These are phyloP conservation scores for Suillus subalutaceus DNA, from an alignment of 768 basidiomycete species.

Conservation along the genomic window DNA sequence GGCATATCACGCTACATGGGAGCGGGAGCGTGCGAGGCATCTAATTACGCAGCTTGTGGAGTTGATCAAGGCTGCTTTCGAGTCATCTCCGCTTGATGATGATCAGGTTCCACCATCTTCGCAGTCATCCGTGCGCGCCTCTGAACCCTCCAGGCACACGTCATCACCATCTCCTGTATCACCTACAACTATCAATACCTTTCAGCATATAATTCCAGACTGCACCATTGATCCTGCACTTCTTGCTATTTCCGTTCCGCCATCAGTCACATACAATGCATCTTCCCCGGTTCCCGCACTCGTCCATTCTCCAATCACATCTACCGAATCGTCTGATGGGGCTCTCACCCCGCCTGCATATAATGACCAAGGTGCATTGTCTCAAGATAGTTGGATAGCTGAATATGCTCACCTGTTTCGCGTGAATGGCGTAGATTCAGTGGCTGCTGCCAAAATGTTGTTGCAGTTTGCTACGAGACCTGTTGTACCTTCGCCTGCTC, in stretches of 20 bases:
- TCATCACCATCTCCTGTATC: neutral
- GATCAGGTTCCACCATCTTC: neutral
- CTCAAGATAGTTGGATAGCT: neutral
- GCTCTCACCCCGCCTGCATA: slow-evolving; percentile 1
- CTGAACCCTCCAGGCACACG: neutral
- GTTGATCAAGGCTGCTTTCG: slow-evolving; percentile 56
- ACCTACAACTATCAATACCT: neutral
- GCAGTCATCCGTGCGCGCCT: slow-evolving; percentile 5
- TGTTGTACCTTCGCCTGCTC: slow-evolving; percentile 16
- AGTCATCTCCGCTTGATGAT: slow-evolving; percentile 2
- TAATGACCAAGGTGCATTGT: slow-evolving; percentile 3
- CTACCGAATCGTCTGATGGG: slow-evolving; percentile 7
- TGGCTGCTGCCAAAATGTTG: slow-evolving; percentile 20
- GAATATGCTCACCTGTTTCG: neutral
- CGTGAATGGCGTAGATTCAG: slow-evolving; percentile 17
- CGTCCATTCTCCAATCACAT: slow-evolving; percentile 10
- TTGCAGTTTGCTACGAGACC: slow-evolving; percentile 16
- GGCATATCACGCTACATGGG: slow-evolving; percentile 67
- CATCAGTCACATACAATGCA: slow-evolving; percentile 5
- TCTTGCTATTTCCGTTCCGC: slow-evolving; percentile 31
- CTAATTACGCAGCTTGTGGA: slow-evolving; percentile 62
- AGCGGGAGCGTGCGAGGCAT: slow-evolving; percentile 61
- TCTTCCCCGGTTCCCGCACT: neutral
- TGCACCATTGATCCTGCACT: slow-evolving; percentile 36
- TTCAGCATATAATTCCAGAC: slow-evolving; percentile 16